Percentiles rank a stretch among this genome's conserved stretches.
Conservation (phyloP, 1,284 basidiomycete genomes). For the Rhodotorula sp. region DNA sequence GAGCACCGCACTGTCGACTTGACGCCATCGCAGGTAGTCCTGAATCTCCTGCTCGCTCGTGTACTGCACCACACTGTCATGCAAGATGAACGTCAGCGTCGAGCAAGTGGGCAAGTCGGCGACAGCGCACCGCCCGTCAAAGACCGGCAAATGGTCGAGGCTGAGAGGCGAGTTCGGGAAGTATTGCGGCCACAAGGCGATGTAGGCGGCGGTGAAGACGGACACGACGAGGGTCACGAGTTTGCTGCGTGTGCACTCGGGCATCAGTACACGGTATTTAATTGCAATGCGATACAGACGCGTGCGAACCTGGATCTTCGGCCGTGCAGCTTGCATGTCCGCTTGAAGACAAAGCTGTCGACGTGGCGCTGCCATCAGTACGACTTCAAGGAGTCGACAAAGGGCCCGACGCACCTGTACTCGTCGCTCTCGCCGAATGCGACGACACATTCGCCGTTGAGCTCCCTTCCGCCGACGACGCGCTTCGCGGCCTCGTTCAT, state of each 20-base stretch:
- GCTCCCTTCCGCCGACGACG: slow-evolving; percentile 63
- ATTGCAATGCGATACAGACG: no score
- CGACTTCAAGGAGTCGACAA: no score
- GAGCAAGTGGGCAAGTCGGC: no score
- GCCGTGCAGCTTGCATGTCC: slow-evolving; percentile 74
- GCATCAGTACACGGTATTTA: no score
- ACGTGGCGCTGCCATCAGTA: no score
- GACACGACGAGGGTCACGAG: slow-evolving; percentile 87
- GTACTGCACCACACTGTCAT: slow-evolving; percentile 71
- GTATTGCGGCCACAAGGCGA: slow-evolving; percentile 78
- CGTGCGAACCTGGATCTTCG: slow-evolving; percentile 64
- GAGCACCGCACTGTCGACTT: slow-evolving; percentile 78
- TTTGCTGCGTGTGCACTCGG: slow-evolving; percentile 59
- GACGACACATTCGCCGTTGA: slow-evolving; percentile 73
- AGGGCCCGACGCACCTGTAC: slow-evolving; percentile 67
- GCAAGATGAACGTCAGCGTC: neutral
- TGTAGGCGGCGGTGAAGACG: slow-evolving; percentile 88
- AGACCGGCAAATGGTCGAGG: slow-evolving; percentile 73
- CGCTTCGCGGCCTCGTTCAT: slow-evolving; percentile 89
- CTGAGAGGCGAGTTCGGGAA: slow-evolving; percentile 70
- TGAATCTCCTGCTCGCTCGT: slow-evolving; percentile 70
- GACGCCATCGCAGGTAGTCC: slow-evolving; percentile 95
- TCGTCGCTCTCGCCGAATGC: slow-evolving; percentile 98
- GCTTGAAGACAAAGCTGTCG: slow-evolving; percentile 83
- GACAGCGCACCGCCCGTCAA: slow-evolving; percentile 67